Evolutionary conservation across 2,329 filamentous ascomycete species (phyloP), one percentile per base, ranked within the genome.

Genomic region (Aspergillus sp.): DNA sequence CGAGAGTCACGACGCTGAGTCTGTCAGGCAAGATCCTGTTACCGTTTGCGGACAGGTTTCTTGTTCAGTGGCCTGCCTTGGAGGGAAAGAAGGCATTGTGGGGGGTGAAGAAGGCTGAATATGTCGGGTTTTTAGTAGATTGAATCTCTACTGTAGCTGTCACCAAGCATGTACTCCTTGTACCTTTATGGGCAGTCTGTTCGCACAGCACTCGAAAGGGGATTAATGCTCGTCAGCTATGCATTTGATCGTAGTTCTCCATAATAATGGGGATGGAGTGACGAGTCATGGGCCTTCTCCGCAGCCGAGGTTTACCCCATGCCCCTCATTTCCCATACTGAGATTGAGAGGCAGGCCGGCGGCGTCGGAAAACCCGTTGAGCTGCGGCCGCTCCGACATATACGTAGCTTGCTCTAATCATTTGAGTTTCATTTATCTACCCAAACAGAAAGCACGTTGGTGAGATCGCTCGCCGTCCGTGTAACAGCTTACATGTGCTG

Each of bases 11-110:
- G 66, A 89, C 86, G 13, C 78, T 98, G 66, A 98, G 94, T 79
- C 76, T 97, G 62, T 96, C 92, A 43, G 95, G 94, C 0, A 89
- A 87, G 73, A 79, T 98, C 43, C 81, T 99, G 60, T 78, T 89
- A 61, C 79, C 81, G 66, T 80, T 96, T 46, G 91, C 91, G 52
- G 91, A 96, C 76, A 80, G 89, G 53, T 91, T 96, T 71, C 76
- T 96, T 56, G 92, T 96, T 59, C 93, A 97, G 81, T 95, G 94
- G 83, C 83, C 86, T 61, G 78, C 81, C 59, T 80, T 95, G 47
- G 86, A 85, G 1, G 78, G 77, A 6, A 79, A 74, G 56, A 71
- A 66, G 47, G 74, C 77, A 25, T 79, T 76, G 77, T 71, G 60
- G 60, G 74, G 74, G 7, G 74, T 76, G 68, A 74, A 74, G 60